These are phyloP conservation scores for Fusarium luffae DNA, from an alignment of 2,329 filamentous ascomycete species.

Conservation along the genomic window DNA sequence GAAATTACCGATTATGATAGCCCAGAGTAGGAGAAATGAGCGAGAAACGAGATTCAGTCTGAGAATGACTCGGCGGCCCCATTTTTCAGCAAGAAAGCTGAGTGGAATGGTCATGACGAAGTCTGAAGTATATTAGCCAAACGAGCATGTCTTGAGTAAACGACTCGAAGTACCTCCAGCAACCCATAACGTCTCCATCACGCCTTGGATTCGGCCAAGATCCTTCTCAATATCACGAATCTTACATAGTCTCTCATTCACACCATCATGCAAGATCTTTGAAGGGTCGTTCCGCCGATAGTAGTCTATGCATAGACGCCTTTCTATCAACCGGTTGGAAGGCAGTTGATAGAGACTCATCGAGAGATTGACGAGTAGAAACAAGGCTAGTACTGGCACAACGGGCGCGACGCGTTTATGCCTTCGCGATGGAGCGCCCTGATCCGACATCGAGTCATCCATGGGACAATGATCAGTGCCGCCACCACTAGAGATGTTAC, in stretches of 20 bases:
- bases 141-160: fast-evolving
- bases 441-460: not conserved
- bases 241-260: constrained; percentile 66
- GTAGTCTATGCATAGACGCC: constrained; percentile 61
- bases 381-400: constrained; percentile 51
- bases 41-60: constrained; percentile 57
- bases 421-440: not conserved
- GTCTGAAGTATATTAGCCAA: constrained; percentile 47
- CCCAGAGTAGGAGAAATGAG: constrained; percentile 42
- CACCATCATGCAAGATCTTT: constrained; percentile 47
- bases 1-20: constrained; percentile 36
- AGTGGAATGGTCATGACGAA: constrained; percentile 62
- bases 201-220: constrained; percentile 64
- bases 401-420: constrained; percentile 5
- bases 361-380: constrained; percentile 60
- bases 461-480: not conserved
- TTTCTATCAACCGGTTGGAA: constrained; percentile 59
- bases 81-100: constrained; percentile 57
- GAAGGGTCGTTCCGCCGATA: constrained; percentile 56
- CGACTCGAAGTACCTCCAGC: constrained; percentile 53
- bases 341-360: constrained; percentile 61
- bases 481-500: not conserved
- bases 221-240: constrained; percentile 61
- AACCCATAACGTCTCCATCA: constrained; percentile 62
- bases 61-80: constrained; percentile 55